Conservation (phyloP, 2,329 filamentous ascomycete species). For the Pseudocercospora fuligena region DNA sequence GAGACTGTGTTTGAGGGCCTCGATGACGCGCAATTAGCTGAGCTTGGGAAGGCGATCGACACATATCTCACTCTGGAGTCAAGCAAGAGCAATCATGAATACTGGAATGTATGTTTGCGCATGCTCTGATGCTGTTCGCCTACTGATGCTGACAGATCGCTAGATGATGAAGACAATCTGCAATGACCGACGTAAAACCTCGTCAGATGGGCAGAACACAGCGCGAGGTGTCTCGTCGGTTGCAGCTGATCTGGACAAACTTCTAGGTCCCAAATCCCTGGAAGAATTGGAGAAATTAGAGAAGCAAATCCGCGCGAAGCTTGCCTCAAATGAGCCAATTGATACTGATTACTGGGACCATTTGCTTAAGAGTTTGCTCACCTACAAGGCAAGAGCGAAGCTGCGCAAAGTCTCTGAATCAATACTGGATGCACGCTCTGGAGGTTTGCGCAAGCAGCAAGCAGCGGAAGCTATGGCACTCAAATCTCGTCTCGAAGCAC, state of each 20-base stretch:
- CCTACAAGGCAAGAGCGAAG: slow-evolving; percentile 91
- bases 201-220: slow-evolving; percentile 60
- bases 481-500: slow-evolving; percentile 55
- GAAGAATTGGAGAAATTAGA: slow-evolving; percentile 87
- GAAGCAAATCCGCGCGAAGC: slow-evolving; percentile 81
- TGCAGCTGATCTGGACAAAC: slow-evolving; percentile 82
- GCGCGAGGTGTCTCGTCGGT: slow-evolving; percentile 83
- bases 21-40: slow-evolving; percentile 67
- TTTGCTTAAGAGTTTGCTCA: slow-evolving; percentile 77
- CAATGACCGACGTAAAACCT: slow-evolving; percentile 71
- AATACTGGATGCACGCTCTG: slow-evolving; percentile 72
- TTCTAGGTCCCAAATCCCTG: slow-evolving; percentile 82
- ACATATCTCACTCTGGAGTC: slow-evolving; percentile 80
- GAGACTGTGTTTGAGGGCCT: slow-evolving; percentile 79
- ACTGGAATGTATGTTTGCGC: slow-evolving; percentile 70
- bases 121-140: slow-evolving; percentile 13
- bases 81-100: slow-evolving; percentile 77
- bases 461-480: slow-evolving; percentile 67
- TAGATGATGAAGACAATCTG: slow-evolving; percentile 83
- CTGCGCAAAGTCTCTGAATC: slow-evolving; percentile 77
- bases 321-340: slow-evolving; percentile 86
- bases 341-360: slow-evolving; percentile 99
- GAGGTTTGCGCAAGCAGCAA: slow-evolving; percentile 69
- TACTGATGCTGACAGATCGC: slow-evolving; percentile 30
- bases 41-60: slow-evolving; percentile 82